A percentile compares a stretch with the other conserved stretches of the same genome.
Evolutionary conservation across 2,329 filamentous ascomycete species (phyloP).

Genomic region (Fusarium denticulatum): DNA sequence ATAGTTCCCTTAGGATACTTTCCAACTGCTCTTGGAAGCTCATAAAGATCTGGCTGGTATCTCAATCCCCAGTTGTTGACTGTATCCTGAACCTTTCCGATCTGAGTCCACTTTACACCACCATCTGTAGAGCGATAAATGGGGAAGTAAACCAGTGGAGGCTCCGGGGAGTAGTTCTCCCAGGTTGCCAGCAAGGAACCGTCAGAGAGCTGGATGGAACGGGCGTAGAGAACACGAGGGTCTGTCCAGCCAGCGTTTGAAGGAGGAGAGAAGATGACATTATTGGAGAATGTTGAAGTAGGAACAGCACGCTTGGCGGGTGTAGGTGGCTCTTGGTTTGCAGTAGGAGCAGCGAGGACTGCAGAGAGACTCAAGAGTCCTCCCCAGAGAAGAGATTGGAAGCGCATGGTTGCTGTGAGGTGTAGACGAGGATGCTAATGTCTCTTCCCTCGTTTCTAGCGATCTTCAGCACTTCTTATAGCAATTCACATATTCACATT

Average conservation of each 20-base stretch:
- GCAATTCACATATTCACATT: background rate
- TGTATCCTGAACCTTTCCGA: slow-evolving; percentile 71
- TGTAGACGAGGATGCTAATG: background rate
- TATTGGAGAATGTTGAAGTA: slow-evolving; percentile 37
- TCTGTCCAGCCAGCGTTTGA: slow-evolving; percentile 51
- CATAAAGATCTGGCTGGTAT: slow-evolving; percentile 76
- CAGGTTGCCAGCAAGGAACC: slow-evolving; percentile 62
- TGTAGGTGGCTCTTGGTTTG: slow-evolving; percentile 14
- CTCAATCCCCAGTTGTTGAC: slow-evolving; percentile 73
- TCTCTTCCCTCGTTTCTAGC: too few species aligned
- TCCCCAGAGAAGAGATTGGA: slow-evolving; percentile 27
- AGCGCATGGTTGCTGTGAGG: slow-evolving; percentile 4
- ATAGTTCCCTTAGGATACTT: slow-evolving; percentile 70
- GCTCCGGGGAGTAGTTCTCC: slow-evolving; percentile 67
- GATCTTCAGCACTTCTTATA: background rate
- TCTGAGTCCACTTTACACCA: slow-evolving; percentile 70
- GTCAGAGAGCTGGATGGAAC: slow-evolving; percentile 56
- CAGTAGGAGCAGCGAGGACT: slow-evolving; percentile 37
- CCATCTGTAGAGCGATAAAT: slow-evolving; percentile 63
- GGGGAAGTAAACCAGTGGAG: slow-evolving; percentile 64
- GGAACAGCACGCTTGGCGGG: slow-evolving; percentile 23
- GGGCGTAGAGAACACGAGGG: slow-evolving; percentile 57
- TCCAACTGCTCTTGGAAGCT: slow-evolving; percentile 67
- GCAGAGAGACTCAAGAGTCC: slow-evolving; percentile 27
- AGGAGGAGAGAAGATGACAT: slow-evolving; percentile 54